Evolutionary conservation across 805 yeast genomes (phyloP).

Genomic region (Clavispora fructus): DNA sequence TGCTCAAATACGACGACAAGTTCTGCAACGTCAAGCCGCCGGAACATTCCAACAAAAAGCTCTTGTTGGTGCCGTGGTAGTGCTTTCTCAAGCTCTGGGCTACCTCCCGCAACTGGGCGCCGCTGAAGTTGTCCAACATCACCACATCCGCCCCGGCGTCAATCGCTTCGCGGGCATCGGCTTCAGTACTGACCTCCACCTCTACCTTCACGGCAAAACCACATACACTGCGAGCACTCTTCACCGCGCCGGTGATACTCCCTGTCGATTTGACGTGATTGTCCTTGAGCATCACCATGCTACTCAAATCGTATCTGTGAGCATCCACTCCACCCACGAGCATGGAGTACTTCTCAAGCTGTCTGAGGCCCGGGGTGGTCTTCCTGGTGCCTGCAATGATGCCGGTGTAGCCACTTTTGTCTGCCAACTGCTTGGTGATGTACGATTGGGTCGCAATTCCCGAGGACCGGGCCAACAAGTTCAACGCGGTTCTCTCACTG

Average conservation of each 20-base stretch:
- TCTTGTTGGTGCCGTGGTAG: conserved; percentile 43
- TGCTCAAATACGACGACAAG: conserved; percentile 57
- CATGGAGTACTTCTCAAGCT: conserved; percentile 90
- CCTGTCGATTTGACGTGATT: conserved; percentile 93
- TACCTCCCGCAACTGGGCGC: conserved; percentile 56
- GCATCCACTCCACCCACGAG: conserved; percentile 91
- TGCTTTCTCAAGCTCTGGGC: conserved; percentile 57
- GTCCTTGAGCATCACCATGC: conserved; percentile 96
- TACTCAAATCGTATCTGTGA: conserved; percentile 84
- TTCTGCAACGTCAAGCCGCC: conserved; percentile 82
- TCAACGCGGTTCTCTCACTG: conserved; percentile 84
- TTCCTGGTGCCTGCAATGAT: conserved; percentile 93
- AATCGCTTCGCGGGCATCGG: conserved; percentile 88
- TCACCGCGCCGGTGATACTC: conserved; percentile 80
- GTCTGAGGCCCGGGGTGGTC: conserved; percentile 93
- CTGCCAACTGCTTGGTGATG: conserved; percentile 55
- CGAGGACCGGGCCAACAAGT: conserved; percentile 73
- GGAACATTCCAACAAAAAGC: conserved; percentile 78
- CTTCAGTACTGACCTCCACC: conserved; percentile 83
- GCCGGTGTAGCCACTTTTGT: conserved; percentile 66
- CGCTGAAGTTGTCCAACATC: conserved; percentile 86
- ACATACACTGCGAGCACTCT: conserved; percentile 68
- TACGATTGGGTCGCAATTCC: conserved; percentile 81
- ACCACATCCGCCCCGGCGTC: conserved; percentile 93
- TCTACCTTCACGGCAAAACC: conserved; percentile 90